A percentile compares a stretch with the other conserved stretches of the same genome.
These are phyloP conservation scores for Mortierella sp. DNA, from an alignment of 371 early-diverging fungal species.

Conservation along the genomic window DNA sequence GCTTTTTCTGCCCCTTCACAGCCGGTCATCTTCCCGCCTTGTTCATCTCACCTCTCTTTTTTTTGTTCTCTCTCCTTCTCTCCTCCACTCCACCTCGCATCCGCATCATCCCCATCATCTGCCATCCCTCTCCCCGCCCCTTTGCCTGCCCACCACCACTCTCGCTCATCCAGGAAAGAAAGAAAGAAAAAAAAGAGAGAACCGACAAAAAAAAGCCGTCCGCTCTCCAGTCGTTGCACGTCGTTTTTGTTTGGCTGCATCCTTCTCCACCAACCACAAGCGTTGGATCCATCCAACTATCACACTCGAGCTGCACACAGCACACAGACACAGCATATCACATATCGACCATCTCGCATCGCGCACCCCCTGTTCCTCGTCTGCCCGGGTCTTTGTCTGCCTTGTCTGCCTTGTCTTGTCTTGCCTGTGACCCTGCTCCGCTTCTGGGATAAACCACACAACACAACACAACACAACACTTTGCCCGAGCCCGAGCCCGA, in stretches of 20 bases:
- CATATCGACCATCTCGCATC: background rate
- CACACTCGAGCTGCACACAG: no score
- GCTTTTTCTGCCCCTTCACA: background rate
- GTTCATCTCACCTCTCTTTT: background rate
- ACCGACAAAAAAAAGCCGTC: background rate
- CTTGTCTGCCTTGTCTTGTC: background rate
- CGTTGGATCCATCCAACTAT: constrained; percentile 15
- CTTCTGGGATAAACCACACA: no score
- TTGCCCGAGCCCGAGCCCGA: no score
- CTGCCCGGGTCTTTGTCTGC: no score
- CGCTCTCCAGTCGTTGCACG: background rate
- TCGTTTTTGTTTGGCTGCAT: constrained; percentile 17
- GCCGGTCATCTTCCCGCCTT: background rate
- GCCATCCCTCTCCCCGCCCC: no score
- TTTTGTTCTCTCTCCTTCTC: background rate
- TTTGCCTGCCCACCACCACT: no score
- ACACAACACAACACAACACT: no score
- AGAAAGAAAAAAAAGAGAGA: background rate
- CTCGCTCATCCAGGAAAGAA: background rate
- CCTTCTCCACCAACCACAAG: constrained; percentile 20
- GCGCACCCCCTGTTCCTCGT: background rate
- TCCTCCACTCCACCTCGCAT: background rate
- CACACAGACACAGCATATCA: no score
- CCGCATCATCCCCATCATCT: background rate
- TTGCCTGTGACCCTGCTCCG: background rate